These are phyloP conservation scores for Nothophytophthora sp. DNA, from an alignment of 352 stramenopile species.

Conservation along the genomic window DNA sequence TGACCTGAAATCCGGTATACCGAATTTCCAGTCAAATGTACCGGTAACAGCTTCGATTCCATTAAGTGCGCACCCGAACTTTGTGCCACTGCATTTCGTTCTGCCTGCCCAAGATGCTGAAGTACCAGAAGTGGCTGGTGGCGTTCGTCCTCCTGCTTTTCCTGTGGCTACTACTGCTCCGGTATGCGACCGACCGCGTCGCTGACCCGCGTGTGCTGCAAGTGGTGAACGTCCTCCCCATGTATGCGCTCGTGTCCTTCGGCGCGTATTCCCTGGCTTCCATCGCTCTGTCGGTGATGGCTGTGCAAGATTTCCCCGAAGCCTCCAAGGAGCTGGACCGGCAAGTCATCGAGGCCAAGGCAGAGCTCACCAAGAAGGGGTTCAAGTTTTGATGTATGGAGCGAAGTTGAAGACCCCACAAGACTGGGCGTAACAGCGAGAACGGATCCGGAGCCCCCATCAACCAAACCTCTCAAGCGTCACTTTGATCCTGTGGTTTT, in stretches of 20 bases:
- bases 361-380: conserved; percentile 57
- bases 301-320: conserved; percentile 67
- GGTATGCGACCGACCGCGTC: conserved; percentile 32
- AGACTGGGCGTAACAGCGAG: not conserved
- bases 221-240: conserved; percentile 55
- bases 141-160: conserved; percentile 46
- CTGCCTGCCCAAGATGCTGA: too few species aligned
- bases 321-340: conserved; percentile 68
- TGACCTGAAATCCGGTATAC: too few species aligned
- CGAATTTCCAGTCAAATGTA: too few species aligned
- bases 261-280: conserved; percentile 70
- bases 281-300: conserved; percentile 73
- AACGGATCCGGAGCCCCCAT: not conserved
- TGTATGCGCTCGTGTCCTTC: conserved; percentile 74
- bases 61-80: too few species aligned
- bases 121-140: conserved; percentile 78
- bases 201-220: conserved; percentile 44
- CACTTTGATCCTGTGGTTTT: not conserved
- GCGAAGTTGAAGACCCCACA: not conserved
- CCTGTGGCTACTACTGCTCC: conserved; percentile 56
- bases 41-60: too few species aligned
- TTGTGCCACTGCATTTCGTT: too few species aligned
- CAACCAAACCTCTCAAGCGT: not conserved
- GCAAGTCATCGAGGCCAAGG: conserved; percentile 67
- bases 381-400: conserved; percentile 39